Base-by-base conservation (phyloP, 2,329 filamentous ascomycete species). In the Xylariaceae sp. region DNA sequence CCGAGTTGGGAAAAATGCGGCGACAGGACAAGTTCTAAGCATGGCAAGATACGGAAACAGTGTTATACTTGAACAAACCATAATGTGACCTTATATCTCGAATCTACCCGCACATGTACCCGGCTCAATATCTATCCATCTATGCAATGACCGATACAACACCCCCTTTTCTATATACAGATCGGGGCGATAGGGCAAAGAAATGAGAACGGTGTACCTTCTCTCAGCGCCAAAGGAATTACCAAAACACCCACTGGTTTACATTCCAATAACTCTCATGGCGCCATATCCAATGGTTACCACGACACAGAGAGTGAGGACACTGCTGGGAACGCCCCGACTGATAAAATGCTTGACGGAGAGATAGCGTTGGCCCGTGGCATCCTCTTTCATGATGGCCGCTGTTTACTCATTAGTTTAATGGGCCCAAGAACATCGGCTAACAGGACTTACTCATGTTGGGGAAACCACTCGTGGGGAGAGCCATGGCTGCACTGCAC, bases 301-400 rank as follows among this genome's bases (percentile, higher is more conserved):
- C 40, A 97, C 86, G 10, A 99, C 89, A 0, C 79, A 70, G 61
- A 96, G 87, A 1, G 91, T 86, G 49, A 97, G 77, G 34, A 97
- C 68, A 70, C 89, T 95, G 66, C 88, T 86, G 1, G 94, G 93
- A 36, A 99, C 83, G 65, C 94, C 94, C n/a, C 92, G 79, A 47
- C 88, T 95, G 65, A 99, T 87, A 71, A 99, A 99, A 69, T 99
- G 94, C 67, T 88, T 89, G 47, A 99, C 95, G 54, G 88, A 80
- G 48, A 99, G 80, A 67, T 99, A 99, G 50, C 94, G 81, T 68
- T 96, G 90, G 9, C 94, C 94, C 0, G 92, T 95, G 0, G 89
- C 82, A 64, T 99, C 93, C 73, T 99, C 94, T 79, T 97, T 97
- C 94, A 99, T 97, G 65, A 99, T 97, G 4, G 94, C 94, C 66